A percentile compares a stretch with the other conserved stretches of the same genome.
These are phyloP conservation scores for Talaromyces trachyspermus DNA, from an alignment of 495 filamentous ascomycete species.

Conservation along the genomic window DNA sequence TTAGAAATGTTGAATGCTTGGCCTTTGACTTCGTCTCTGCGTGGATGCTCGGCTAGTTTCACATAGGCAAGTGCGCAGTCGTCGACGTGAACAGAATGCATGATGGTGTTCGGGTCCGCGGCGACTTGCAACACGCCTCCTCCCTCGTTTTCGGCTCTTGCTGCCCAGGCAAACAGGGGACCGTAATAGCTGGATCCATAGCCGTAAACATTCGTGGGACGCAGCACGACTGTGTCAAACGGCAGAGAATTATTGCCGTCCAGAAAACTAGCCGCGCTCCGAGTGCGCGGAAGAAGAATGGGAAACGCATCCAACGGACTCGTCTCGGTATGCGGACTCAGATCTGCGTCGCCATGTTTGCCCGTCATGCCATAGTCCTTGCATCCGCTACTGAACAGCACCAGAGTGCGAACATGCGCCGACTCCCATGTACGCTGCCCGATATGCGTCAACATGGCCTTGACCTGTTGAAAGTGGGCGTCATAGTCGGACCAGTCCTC, in stretches of 20 bases:
- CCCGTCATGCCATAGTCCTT: slow-evolving; percentile 37
- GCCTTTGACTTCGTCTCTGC: slow-evolving; percentile 16
- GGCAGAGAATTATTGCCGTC: slow-evolving; percentile 13
- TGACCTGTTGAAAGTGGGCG: slow-evolving; percentile 16
- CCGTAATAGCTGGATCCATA: slow-evolving; percentile 32
- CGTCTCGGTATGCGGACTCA: slow-evolving; percentile 29
- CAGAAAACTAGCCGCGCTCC: slow-evolving; percentile 15
- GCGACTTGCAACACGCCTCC: slow-evolving; percentile 14
- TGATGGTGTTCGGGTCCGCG: slow-evolving; percentile 23
- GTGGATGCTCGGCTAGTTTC: slow-evolving; percentile 22
- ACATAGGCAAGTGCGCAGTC: slow-evolving; percentile 39
- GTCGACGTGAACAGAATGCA: slow-evolving; percentile 35
- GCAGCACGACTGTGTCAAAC: slow-evolving; percentile 30
- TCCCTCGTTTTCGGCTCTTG: slow-evolving; percentile 9
- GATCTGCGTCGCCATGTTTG: slow-evolving; percentile 17
- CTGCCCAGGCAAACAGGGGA: slow-evolving; percentile 19
- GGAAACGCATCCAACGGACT: slow-evolving; percentile 20
- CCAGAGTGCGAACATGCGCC: slow-evolving; percentile 21
- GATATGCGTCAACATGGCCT: slow-evolving; percentile 18
- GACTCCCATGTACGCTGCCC: slow-evolving; percentile 2
- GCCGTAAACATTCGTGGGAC: slow-evolving; percentile 33
- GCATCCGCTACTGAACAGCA: slow-evolving; percentile 32
- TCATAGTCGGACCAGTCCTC: slow-evolving; percentile 26
- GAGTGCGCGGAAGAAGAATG: slow-evolving; percentile 4
- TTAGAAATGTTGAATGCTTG: slow-evolving; percentile 35